A percentile compares a stretch with the other conserved stretches of the same genome.
phyloP scores from a whole-genome alignment of 768 basidiomycete species.

The Trametes cingulata region DNA sequence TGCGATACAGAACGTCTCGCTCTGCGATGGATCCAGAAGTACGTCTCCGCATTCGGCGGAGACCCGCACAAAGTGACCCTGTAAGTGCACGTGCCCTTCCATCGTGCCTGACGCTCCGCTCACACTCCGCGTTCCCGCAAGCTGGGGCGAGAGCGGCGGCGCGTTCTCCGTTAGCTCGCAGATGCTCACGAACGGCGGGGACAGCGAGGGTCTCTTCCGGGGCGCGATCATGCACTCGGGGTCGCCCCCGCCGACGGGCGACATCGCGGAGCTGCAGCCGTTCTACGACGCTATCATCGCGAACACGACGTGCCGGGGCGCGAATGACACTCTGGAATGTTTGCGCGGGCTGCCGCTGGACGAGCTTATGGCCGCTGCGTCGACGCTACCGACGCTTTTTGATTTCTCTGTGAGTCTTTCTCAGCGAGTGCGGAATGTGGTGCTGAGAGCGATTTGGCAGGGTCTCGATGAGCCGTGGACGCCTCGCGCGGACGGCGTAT shows the following conservation, averaged over 20 bases:
- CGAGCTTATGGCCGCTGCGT: conserved; percentile 34
- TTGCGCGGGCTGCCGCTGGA: conserved; percentile 41
- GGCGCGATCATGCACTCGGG: conserved; percentile 39
- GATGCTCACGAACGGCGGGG: conserved; percentile 26
- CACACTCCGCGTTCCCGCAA: not conserved
- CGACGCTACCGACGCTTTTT: conserved; percentile 34
- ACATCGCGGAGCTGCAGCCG: conserved; percentile 30
- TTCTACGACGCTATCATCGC: conserved; percentile 45
- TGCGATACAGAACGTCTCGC: conserved; percentile 30
- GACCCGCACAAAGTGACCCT: conserved; percentile 47
- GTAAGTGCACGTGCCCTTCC: conserved; percentile 21
- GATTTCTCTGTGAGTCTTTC: conserved; percentile 39
- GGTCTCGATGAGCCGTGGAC: not conserved
- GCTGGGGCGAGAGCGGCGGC: conserved; percentile 40
- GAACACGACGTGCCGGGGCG: conserved; percentile 37
- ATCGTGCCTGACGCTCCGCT: not conserved
- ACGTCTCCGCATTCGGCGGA: conserved; percentile 44
- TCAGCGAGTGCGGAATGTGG: too few relatives aligned
- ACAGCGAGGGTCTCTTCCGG: conserved; percentile 26
- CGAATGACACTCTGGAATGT: conserved; percentile 43
- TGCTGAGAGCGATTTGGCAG: conserved; percentile 16
- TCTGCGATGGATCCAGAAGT: conserved; percentile 42
- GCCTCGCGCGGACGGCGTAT: conserved; percentile 49
- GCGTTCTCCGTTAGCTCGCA: conserved; percentile 34
- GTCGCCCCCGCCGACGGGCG: not conserved